Conservation (phyloP, 768 basidiomycete species). For the Termitomyces sp. region DNA sequence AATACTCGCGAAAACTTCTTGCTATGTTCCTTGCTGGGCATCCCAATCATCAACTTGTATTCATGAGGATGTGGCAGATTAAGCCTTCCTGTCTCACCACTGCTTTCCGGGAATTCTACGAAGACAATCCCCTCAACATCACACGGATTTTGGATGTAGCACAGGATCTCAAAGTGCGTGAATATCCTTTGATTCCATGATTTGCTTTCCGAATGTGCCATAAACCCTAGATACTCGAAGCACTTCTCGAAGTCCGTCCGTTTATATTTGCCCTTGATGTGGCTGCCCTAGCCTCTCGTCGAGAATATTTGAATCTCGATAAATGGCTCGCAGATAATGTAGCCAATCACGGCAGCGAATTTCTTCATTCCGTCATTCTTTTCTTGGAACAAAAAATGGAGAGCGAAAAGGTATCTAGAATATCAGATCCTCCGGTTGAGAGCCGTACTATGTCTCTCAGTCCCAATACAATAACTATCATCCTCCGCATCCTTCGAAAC, state of each 20-base stretch:
- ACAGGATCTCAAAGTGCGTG: slow-evolving; percentile 82
- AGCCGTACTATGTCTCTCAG: slow-evolving; percentile 82
- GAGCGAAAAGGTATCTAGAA: slow-evolving; percentile 70
- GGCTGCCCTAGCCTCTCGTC: slow-evolving; percentile 85
- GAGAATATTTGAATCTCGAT: slow-evolving; percentile 93
- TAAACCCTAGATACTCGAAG: slow-evolving; percentile 70
- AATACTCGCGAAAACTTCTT: slow-evolving; percentile 80
- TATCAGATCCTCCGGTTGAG: slow-evolving; percentile 75
- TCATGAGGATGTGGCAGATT: slow-evolving; percentile 94
- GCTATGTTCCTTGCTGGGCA: slow-evolving; percentile 89
- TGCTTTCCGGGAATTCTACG: slow-evolving; percentile 89
- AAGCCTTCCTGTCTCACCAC: slow-evolving; percentile 80
- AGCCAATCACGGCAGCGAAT: slow-evolving; percentile 73
- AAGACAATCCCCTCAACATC: slow-evolving; percentile 88
- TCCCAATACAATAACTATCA: slow-evolving; percentile 85
- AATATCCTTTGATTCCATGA: neutral
- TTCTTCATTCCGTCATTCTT: slow-evolving; percentile 79
- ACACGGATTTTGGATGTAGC: slow-evolving; percentile 93
- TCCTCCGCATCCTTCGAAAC: slow-evolving; percentile 83
- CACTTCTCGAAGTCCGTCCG: slow-evolving; percentile 85
- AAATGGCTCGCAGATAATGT: slow-evolving; percentile 95
- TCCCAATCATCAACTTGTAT: slow-evolving; percentile 93
- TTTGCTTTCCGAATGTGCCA: neutral
- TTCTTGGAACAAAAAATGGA: slow-evolving; percentile 94
- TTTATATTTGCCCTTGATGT: slow-evolving; percentile 91